Evolutionary conservation across 2,329 filamentous ascomycete species (phyloP).

Genomic region (Cryphonectria japonica): DNA sequence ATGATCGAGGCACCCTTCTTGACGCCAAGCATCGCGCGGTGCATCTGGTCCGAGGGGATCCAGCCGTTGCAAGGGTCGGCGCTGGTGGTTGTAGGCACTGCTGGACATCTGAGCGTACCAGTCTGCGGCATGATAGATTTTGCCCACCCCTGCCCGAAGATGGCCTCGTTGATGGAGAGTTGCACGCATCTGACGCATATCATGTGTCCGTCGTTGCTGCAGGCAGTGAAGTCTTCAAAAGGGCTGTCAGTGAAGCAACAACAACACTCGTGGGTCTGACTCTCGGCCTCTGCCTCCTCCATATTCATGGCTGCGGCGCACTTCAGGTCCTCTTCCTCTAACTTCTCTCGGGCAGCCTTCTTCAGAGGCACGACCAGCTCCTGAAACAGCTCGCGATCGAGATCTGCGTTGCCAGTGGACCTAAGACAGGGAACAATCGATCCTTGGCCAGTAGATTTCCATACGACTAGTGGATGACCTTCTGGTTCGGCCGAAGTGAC

Average conservation of each 20-base stretch:
- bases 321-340: slow-evolving; percentile 55
- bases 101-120: slow-evolving; percentile 82
- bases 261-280: slow-evolving; percentile 69
- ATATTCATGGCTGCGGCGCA: slow-evolving; percentile 60
- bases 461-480: slow-evolving; percentile 65
- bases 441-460: slow-evolving; percentile 60
- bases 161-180: slow-evolving; percentile 79
- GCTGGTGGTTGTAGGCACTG: slow-evolving; percentile 54
- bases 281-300: slow-evolving; percentile 60
- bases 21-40: slow-evolving; percentile 71
- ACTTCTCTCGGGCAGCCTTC: slow-evolving; percentile 45
- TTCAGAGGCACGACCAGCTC: slow-evolving; percentile 61
- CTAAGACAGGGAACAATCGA: slow-evolving; percentile 64
- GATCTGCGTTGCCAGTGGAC: slow-evolving; percentile 66
- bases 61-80: slow-evolving; percentile 73
- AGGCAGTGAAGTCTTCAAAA: slow-evolving; percentile 77
- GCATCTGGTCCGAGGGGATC: slow-evolving; percentile 70
- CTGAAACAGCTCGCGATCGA: slow-evolving; percentile 64
- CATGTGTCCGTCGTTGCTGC: slow-evolving; percentile 69
- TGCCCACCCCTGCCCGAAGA: slow-evolving; percentile 92
- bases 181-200: slow-evolving; percentile 84
- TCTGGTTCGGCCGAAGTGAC: slow-evolving; percentile 58
- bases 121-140: slow-evolving; percentile 74
- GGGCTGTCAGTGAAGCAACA: slow-evolving; percentile 75
- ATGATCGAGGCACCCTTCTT: slow-evolving; percentile 73